These are phyloP conservation scores for Periglandula ipomoeae DNA, from an alignment of 2,329 filamentous ascomycete genomes.

Conservation along the genomic window DNA sequence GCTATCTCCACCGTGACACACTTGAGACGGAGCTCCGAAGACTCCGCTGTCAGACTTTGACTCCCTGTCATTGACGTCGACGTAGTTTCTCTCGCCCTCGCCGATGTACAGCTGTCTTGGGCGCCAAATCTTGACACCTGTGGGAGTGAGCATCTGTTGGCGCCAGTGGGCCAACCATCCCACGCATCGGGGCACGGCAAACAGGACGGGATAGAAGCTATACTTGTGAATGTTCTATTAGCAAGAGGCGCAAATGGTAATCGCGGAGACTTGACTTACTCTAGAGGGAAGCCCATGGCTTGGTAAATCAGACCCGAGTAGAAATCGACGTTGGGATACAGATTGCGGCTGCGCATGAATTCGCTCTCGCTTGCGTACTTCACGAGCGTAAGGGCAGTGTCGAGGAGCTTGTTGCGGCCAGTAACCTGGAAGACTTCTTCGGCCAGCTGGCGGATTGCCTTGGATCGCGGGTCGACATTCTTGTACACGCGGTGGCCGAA, in stretches of 20 bases:
- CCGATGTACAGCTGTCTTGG: slow-evolving; percentile 40
- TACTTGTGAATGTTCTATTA: too few relatives aligned
- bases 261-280: slow-evolving; percentile 18
- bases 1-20: slow-evolving; percentile 32
- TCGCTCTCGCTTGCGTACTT: slow-evolving; percentile 35
- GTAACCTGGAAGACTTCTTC: slow-evolving; percentile 41
- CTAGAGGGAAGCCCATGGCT: slow-evolving; percentile 42
- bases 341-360: slow-evolving; percentile 38
- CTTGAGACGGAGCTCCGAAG: slow-evolving; percentile 27
- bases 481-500: slow-evolving; percentile 48
- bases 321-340: slow-evolving; percentile 44
- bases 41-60: slow-evolving; percentile 20
- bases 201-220: slow-evolving; percentile 40
- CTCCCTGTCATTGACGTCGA: slow-evolving; percentile 26
- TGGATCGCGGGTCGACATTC: slow-evolving; percentile 43
- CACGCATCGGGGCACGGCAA: slow-evolving; percentile 40
- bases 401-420: slow-evolving; percentile 40
- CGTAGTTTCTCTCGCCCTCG: slow-evolving; percentile 33
- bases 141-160: slow-evolving; percentile 36
- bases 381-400: slow-evolving; percentile 36
- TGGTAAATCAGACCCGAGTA: slow-evolving; percentile 44
- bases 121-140: slow-evolving; percentile 41
- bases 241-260: too few relatives aligned
- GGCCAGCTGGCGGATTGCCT: slow-evolving; percentile 37
- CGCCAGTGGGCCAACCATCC: slow-evolving; percentile 45